Evolutionary conservation across 1,284 basidiomycete genomes (phyloP), one percentile per base, ranked within the genome.

Genomic region (Papiliotrema flavescens): DNA sequence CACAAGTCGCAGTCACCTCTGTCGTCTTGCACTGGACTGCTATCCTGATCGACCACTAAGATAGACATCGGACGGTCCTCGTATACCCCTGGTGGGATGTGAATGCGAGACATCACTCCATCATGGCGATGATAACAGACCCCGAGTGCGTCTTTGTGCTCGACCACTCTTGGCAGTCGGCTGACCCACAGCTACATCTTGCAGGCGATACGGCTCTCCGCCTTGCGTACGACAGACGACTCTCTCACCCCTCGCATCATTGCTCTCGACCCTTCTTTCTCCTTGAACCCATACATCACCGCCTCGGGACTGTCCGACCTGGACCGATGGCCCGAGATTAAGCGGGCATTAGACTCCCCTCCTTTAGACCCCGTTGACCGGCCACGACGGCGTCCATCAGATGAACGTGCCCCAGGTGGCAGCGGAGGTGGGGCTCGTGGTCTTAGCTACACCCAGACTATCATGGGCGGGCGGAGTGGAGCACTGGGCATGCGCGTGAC

Each of bases 191-290:
- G 92, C 62, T 93, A 87, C 73, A 81, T 93, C 43, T 87, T 94
- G 7, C 92, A 95, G 69, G 84, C 82, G 62, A 80, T 95, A 13
- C 86, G 91, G 3, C 79, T 96, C 28, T 85, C 87, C 19, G 91
- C 94, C 67, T 80, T 96, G n/a, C 86, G 90, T 55, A 84, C 87
- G 63, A 84, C 90, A 39, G 87, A 90, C 57, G 92, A 93, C 71
- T 85, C 86, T 1, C 87, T 89, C 67, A 89, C 88, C 7, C 79
- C 84, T 4, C 83, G 88, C 37, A 81, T 94, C 66, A 86, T 95
- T 64, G 84, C 88, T 1, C 80, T 95, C 49, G 85, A 67, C 55
- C 61, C 62, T 2, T 24, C 56, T 2, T 88, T 89, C 74, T 78
- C 82, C 14, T 78, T 83, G 9, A 93, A 93, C 66, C 85, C 89